Base-by-base conservation (phyloP, 768 basidiomycete species). In the Lyophyllum shimeji region DNA sequence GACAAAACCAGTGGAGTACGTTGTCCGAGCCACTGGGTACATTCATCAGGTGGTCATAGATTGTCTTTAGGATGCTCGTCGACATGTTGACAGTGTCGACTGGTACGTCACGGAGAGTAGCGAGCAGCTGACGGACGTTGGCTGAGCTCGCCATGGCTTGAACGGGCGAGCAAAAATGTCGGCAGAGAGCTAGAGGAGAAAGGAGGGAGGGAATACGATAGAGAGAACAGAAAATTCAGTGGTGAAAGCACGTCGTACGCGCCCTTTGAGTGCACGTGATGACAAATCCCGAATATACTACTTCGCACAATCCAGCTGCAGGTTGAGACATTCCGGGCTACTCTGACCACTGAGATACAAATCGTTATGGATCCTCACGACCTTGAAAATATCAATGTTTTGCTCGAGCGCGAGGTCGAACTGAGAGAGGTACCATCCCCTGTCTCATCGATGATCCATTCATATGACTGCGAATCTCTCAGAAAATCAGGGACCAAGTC, bases 401-500 rank as follows among this genome's bases (percentile, higher is more conserved):
- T 86, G 25, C 78, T 89, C 24, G 86, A 89, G 57, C 71, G 76
- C 49, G 89, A 91, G 63, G 74, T 78, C 34, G 83, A 84, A 46
- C 69, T 86, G 18, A 76, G 80, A 68, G 89, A 90, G 78, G 89
- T 89, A 67, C 60, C 67, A 63, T 42, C 48, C 43, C 24, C 56
- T 23, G 27, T 53, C 42, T 42, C 46, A 12, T 18, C 3, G 49
- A 7, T 46, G 42, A 29, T 53, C 7, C 40, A n/a, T n/a, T 37
- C 31, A 34, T 39, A 42, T 40, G 48, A 50, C 39, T n/a, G 40
- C 40, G 53, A 46, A 42, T 53, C 47, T 54, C 45, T 29, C 68
- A 93, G 91, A 89, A 84, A 85, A 87, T 93, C 71, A 88, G 82
- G 63, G 89, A 89, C 25, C 83, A 88, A 68, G 85, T 88, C 37